Evolutionary conservation across 148 eudicot species (phyloP).

Genomic region (Hydrangea macrophylla): DNA sequence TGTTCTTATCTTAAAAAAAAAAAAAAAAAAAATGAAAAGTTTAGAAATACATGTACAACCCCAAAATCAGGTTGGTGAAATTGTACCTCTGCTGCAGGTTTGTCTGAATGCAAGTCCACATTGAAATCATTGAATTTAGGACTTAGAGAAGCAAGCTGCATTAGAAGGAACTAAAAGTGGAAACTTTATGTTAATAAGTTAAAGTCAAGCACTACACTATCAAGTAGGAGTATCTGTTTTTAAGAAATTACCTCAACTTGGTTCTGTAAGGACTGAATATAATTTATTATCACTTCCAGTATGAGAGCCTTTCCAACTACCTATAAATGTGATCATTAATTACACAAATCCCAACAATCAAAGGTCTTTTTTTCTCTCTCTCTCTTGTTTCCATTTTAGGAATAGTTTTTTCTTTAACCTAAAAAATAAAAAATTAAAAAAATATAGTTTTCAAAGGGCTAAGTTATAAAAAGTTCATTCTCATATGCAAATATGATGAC

Average conservation of each 20-base stretch:
- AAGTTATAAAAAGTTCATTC: too few species aligned
- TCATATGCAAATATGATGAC: too few species aligned
- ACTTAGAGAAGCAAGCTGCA: not conserved
- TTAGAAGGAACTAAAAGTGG: conserved; percentile 1
- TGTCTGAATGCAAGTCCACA: too few species aligned
- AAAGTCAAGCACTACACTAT: not conserved
- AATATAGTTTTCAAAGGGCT: too few species aligned
- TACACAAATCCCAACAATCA: not conserved
- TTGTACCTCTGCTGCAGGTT: conserved; percentile 1
- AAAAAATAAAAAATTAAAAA: too few species aligned
- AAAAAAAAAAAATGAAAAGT: too few species aligned
- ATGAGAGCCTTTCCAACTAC: conserved; percentile 5
- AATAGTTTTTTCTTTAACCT: too few species aligned
- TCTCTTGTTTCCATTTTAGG: too few species aligned
- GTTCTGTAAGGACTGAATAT: not conserved
- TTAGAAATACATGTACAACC: too few species aligned
- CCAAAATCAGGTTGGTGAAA: too few species aligned
- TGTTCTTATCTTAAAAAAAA: too few species aligned
- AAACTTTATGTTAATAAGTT: not conserved
- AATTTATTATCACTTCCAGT: conserved; percentile 1
- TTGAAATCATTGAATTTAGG: not conserved
- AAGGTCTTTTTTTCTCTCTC: too few species aligned
- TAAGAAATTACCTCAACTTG: conserved; percentile 7
- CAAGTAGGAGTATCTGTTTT: not conserved
- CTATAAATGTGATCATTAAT: not conserved